Evolutionary conservation across 2,329 filamentous ascomycete species (phyloP), one percentile per base, ranked within the genome.

Genomic region (Pseudocercospora fuligena): DNA sequence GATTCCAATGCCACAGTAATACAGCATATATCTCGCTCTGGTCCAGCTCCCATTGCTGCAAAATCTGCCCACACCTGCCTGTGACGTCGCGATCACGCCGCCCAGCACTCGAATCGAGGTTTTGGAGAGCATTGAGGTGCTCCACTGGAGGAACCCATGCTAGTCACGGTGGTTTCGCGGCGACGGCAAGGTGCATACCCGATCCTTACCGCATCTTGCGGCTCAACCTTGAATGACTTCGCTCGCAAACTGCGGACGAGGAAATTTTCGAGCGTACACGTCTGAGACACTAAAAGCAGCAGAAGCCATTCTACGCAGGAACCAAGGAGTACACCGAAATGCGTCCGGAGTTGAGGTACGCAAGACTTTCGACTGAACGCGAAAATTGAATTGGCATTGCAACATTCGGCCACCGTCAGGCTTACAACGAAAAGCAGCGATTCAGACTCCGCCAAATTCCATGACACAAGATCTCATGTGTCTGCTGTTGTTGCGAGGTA

Each of bases 191-290:
- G 25, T 54, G 49, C 49, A 54, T 54, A 16, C 27, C 51, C 27
- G 51, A 56, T 56, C 27, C 25, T 56, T 25, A n/a, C 51, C 51
- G 51, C 51, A 16, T 56, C 27, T 14, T 54, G 51, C 23, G 51
- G 51, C 51, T 54, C 51, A 54, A 54, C 51, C 27, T 27, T 31
- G 12, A 43, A 43, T n/a, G 16, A 43, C 40, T n/a, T 43, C 36
- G 36, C 36, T 40, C 36, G 36, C 36, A 11, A 36, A 36, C 12
- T 3, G 33, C 33, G 14, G 33, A 14, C 12, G 33, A 36, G 5
- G 33, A 36, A 11, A 36, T 36, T 8, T 14, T 31, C 29, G 9
- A 36, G 33, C 33, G 14, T 2, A 36, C 9, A 1, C 33, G 33
- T 36, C 14, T 14, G 33, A 36, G 5, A 12, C 2, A 3, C n/a